Evolutionary conservation across 2,329 filamentous ascomycete genomes (phyloP).

Genomic region (Parastagonospora nodorum): DNA sequence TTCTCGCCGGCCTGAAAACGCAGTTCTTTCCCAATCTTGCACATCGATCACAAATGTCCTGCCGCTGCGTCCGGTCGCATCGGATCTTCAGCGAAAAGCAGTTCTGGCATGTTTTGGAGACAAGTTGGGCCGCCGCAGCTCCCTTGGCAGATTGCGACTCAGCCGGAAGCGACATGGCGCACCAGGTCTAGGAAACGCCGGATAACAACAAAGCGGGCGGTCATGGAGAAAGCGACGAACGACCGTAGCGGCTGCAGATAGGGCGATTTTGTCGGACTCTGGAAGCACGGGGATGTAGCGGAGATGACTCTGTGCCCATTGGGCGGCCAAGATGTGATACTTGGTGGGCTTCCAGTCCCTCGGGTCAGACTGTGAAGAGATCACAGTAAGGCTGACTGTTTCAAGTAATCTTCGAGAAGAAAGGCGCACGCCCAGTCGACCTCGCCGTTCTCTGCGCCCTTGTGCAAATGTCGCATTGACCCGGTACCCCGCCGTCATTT

Average conservation of each 20-base stretch:
- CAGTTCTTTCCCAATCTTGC: constrained; percentile 45
- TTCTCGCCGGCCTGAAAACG: constrained; percentile 41
- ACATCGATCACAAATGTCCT: constrained; percentile 41
- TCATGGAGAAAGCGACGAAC: neutral
- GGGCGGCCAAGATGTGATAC: neutral
- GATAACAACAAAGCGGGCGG: neutral
- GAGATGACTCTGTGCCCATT: neutral
- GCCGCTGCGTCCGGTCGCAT: constrained; percentile 34
- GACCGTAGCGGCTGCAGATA: neutral
- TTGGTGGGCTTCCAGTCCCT: neutral
- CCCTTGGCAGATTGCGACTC: constrained; percentile 2
- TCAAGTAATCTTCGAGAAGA: neutral
- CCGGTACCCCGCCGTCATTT: no score
- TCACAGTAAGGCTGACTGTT: neutral
- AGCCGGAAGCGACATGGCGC: neutral
- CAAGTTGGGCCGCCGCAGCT: constrained; percentile 14
- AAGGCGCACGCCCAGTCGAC: neutral
- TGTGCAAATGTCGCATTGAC: no score
- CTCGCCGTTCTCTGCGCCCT: no score
- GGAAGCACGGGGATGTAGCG: neutral
- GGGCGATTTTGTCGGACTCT: neutral
- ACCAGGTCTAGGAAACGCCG: neutral
- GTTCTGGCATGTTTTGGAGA: constrained; percentile 42
- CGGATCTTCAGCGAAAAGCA: constrained; percentile 39
- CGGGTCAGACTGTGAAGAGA: neutral